These are phyloP conservation scores for Plicaturopsis crispa DNA, from an alignment of 768 basidiomycete genomes.

Conservation along the genomic window DNA sequence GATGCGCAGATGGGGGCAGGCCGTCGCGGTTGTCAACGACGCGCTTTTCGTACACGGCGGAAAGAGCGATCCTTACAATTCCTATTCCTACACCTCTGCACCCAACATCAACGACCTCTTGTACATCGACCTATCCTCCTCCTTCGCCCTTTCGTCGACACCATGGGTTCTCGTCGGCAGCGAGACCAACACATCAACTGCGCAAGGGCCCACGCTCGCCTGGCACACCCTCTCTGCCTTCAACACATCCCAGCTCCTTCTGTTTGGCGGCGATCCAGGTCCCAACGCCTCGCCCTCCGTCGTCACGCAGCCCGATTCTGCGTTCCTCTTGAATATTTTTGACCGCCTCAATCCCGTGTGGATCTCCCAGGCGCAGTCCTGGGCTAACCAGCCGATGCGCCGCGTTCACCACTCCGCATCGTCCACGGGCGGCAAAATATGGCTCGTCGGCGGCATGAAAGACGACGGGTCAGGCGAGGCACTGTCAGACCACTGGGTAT, in stretches of 20 bases:
- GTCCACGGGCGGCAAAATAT: conserved; percentile 45
- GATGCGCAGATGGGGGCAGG: conserved; percentile 74
- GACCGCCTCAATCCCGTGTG: conserved; percentile 33
- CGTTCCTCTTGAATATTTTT: conserved; percentile 42
- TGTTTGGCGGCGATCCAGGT: conserved; percentile 75
- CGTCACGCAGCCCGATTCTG: conserved; percentile 53
- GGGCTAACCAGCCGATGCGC: conserved; percentile 63
- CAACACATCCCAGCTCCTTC: conserved; percentile 42
- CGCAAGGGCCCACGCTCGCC: conserved; percentile 56
- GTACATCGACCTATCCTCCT: conserved; percentile 49
- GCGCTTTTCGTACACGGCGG: conserved; percentile 74
- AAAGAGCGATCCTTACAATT: conserved; percentile 63
- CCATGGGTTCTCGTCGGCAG: conserved; percentile 60
- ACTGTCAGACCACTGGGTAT: conserved; percentile 60
- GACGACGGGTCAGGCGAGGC: conserved; percentile 68
- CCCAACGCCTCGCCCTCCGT: conserved; percentile 46
- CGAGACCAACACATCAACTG: conserved; percentile 32
- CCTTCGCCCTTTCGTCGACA: conserved; percentile 54
- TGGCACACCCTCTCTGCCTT: conserved; percentile 78
- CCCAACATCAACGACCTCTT: conserved; percentile 68
- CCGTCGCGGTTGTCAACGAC: conserved; percentile 47
- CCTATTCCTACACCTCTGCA: conserved; percentile 67
- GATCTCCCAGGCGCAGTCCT: conserved; percentile 37
- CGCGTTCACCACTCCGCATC: conserved; percentile 71
- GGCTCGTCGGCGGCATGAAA: conserved; percentile 72